Evolutionary conservation across 2,329 filamentous ascomycete genomes (phyloP), one percentile per base, ranked within the genome.

Genomic region (Penicillium sp.): DNA sequence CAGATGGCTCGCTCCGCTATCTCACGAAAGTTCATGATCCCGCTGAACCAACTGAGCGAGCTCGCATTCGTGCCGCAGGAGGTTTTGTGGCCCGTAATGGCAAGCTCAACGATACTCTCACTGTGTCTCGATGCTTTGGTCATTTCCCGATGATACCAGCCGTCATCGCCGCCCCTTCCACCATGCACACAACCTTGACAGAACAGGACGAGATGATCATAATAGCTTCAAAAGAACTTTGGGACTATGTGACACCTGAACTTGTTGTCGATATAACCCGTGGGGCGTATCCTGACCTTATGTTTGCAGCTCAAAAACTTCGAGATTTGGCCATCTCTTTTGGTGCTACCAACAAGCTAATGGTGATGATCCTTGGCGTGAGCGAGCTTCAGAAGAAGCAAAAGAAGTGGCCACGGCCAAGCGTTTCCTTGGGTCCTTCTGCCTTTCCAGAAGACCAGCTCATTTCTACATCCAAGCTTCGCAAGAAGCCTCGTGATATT

Each of bases 291-390:
- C 85, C 86, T 46, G 93, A 99, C 72, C 82, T 97, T 45, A 99
- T 99, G 95, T 85, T 91, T 54, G 95, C 93, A 16, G 90, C 95
- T 4, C 93, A 98, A 73, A 96, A 96, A 77, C 83, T 99, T 31
- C 88, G 95, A 57, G 95, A 99, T 77, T 81, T 98, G 54, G 95
- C 95, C 43, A 96, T 99, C 71, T 92, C 93, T 1, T 98, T 97
- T 72, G 95, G 95, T 53, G 91, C 93, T 13, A 93, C 88, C 1
- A 89, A 89, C 70, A 99, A 99, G 78, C 91, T 98, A 62, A 98
- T 98, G 93, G 92, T 99, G 45, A 98, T 98, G 93, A 91, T 99
- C 81, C 88, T 99, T 54, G 93, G 93, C 54, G 90, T 99, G 37
- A 88, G 90, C 54, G 93, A 98, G 70, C 80, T 99, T 53, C 93